phyloP scores from a whole-genome alignment of 768 basidiomycete genomes.

The Lactarius evosmus region DNA sequence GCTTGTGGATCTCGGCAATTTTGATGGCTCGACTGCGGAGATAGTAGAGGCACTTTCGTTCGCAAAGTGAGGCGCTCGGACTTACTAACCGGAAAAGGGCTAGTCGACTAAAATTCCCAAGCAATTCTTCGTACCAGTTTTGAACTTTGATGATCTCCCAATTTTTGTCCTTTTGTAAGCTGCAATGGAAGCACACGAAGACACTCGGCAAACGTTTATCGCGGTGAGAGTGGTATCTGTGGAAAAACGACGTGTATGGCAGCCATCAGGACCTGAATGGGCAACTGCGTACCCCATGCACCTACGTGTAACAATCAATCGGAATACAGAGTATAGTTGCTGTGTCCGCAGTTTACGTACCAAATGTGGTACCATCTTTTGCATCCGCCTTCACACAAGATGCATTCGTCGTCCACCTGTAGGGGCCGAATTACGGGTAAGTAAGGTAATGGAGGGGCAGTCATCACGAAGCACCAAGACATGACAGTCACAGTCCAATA shows the following conservation, averaged over 20 bases:
- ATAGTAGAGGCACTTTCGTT: neutral
- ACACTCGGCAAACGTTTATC: constrained; percentile 57
- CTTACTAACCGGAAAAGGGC: constrained; percentile 60
- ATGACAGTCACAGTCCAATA: constrained; percentile 67
- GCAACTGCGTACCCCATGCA: constrained; percentile 51
- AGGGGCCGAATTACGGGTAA: constrained; percentile 11
- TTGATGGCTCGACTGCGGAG: constrained; percentile 62
- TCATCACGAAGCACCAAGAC: constrained; percentile 42
- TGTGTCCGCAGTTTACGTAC: constrained; percentile 39
- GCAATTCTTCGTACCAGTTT: constrained; percentile 54
- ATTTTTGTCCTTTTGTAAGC: constrained; percentile 43
- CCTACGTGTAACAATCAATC: constrained; percentile 36
- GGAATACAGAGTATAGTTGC: neutral
- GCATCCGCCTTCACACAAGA: constrained; percentile 73
- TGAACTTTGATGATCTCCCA: constrained; percentile 65
- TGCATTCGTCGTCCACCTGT: constrained; percentile 51
- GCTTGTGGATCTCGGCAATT: constrained; percentile 50
- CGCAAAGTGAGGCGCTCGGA: neutral
- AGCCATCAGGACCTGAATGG: neutral
- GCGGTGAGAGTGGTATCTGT: constrained; percentile 58
- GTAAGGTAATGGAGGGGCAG: neutral
- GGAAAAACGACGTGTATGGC: neutral
- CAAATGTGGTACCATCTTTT: constrained; percentile 73
- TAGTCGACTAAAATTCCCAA: constrained; percentile 64
- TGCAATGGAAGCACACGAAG: constrained; percentile 74